phyloP scores from a whole-genome alignment of 2,329 filamentous ascomycete genomes.

The Trichoderma sp. region DNA sequence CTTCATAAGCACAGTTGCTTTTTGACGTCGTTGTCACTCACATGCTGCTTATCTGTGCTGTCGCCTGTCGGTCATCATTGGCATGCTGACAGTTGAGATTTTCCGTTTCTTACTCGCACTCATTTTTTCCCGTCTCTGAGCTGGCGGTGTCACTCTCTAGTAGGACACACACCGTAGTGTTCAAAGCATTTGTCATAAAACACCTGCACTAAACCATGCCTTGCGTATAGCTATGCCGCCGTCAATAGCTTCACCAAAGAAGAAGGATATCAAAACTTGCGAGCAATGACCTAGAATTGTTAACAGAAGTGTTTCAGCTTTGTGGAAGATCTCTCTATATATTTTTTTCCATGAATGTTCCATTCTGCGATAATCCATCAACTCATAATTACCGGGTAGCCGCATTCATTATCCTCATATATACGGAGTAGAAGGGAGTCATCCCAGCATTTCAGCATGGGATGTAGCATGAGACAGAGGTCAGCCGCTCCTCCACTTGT shows the following conservation, averaged over 20 bases:
- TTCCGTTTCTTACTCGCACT: neutral
- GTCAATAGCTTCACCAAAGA: neutral
- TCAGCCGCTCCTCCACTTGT: neutral
- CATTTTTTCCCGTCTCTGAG: neutral
- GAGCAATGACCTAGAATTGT: neutral
- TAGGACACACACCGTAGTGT: neutral
- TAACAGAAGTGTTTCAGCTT: neutral
- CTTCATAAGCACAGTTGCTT: neutral
- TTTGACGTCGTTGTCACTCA: neutral
- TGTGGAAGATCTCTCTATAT: neutral
- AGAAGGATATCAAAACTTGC: neutral
- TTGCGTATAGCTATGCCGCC: neutral
- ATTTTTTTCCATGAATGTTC: neutral
- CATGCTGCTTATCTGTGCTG: neutral
- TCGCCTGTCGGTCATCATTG: neutral
- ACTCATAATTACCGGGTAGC: neutral
- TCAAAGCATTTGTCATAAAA: neutral
- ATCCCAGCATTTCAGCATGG: neutral
- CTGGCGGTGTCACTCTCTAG: neutral
- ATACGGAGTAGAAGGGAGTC: neutral
- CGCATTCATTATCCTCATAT: neutral
- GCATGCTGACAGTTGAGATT: neutral
- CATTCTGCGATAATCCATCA: rapidly evolving
- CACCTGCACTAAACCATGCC: neutral
- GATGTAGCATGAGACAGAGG: neutral